phyloP scores from a whole-genome alignment of 371 early-diverging fungal genomes.

The Actinomortierella ambigua region DNA sequence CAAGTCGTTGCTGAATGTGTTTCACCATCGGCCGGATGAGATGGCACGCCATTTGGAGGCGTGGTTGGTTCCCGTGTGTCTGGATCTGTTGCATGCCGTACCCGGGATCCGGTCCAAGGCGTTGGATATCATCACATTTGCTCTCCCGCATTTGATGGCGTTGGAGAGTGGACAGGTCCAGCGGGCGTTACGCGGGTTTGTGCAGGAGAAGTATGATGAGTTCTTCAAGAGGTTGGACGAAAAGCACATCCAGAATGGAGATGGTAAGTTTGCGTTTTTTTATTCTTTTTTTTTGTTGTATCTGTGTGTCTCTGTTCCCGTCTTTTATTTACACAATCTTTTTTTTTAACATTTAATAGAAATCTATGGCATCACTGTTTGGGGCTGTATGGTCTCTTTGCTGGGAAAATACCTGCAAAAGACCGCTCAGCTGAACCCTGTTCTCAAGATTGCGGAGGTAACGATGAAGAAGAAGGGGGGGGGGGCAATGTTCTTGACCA shows the following conservation, averaged over 20 bases:
- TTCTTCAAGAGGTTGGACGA: slow-evolving; percentile 13
- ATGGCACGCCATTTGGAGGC: slow-evolving; percentile 17
- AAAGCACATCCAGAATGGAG: slow-evolving; percentile 12
- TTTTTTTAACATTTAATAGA: slow-evolving; percentile 7
- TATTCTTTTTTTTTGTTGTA: not conserved
- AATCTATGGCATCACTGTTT: slow-evolving; percentile 35
- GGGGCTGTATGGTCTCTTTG: slow-evolving; percentile 26
- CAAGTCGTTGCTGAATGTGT: slow-evolving; percentile 7
- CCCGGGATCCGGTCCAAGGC: slow-evolving; percentile 36
- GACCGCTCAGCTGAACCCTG: slow-evolving; percentile 15
- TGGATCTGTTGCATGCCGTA: slow-evolving; percentile 14
- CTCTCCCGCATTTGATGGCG: slow-evolving; percentile 22
- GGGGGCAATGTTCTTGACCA: too few relatives aligned
- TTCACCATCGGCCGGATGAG: slow-evolving; percentile 22
- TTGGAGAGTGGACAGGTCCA: slow-evolving; percentile 16
- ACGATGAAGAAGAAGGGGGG: too few relatives aligned
- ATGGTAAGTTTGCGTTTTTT: slow-evolving; percentile 15
- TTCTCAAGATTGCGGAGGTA: slow-evolving; percentile 41
- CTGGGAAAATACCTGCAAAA: slow-evolving; percentile 27
- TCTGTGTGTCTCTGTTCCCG: not conserved
- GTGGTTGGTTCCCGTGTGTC: slow-evolving; percentile 25
- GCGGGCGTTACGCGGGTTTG: slow-evolving; percentile 13
- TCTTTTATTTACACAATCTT: not conserved
- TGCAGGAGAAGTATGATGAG: slow-evolving; percentile 12
- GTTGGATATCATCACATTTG: slow-evolving; percentile 14